Conservation (phyloP, 1,284 basidiomycete genomes). For the Fomitopsis palustris region DNA sequence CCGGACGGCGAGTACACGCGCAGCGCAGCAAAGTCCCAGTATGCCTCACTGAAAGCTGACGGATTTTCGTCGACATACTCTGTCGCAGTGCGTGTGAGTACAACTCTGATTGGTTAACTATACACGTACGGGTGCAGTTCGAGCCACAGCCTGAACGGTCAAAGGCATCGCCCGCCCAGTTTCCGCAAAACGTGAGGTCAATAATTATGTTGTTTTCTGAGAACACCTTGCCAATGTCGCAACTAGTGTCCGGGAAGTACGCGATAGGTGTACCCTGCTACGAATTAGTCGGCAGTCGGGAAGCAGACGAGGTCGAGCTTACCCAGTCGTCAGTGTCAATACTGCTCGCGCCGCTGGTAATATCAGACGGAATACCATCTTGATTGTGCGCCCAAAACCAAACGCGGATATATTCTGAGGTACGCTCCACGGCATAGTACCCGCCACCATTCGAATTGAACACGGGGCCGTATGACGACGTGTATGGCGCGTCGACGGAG, state of each 20-base stretch:
- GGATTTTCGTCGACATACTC: slow-evolving; percentile 65
- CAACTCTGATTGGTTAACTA: background rate
- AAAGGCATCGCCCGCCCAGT: slow-evolving; percentile 47
- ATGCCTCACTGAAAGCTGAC: slow-evolving; percentile 59
- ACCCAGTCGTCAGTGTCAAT: slow-evolving; percentile 51
- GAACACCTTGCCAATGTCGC: slow-evolving; percentile 42
- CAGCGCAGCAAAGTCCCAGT: slow-evolving; percentile 32
- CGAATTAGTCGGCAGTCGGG: slow-evolving; percentile 5
- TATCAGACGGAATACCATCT: slow-evolving; percentile 41
- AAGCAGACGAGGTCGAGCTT: background rate
- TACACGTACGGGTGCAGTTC: slow-evolving; percentile 37
- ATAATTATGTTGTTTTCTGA: slow-evolving; percentile 52
- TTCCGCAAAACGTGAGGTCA: slow-evolving; percentile 46
- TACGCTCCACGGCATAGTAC: slow-evolving; percentile 56
- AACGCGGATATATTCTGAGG: slow-evolving; percentile 43
- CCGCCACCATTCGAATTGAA: slow-evolving; percentile 65
- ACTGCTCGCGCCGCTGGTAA: slow-evolving; percentile 33
- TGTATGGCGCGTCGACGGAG: slow-evolving; percentile 46
- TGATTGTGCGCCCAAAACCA: slow-evolving; percentile 57
- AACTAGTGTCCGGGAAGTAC: slow-evolving; percentile 44
- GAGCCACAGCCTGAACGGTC: slow-evolving; percentile 39
- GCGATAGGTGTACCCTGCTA: slow-evolving; percentile 45
- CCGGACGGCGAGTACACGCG: slow-evolving; percentile 3
- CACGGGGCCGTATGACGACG: slow-evolving; percentile 51
- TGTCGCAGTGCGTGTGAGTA: slow-evolving; percentile 15